Evolutionary conservation across 257 asterid species (phyloP).

Genomic region (Ilex asprella): DNA sequence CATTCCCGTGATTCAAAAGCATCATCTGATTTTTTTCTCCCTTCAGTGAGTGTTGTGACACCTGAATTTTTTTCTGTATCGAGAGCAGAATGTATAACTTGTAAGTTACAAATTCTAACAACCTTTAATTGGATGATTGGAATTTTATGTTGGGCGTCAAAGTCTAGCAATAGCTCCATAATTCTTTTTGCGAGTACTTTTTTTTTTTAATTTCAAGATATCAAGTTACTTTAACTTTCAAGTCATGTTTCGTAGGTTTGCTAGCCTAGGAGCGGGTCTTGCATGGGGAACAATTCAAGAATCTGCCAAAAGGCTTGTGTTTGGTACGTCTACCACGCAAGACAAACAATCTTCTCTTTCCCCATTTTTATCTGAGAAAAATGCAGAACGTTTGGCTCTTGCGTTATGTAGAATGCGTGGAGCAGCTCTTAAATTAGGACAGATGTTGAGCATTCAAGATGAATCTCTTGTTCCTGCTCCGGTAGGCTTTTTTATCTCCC

Average conservation of each 20-base stretch:
- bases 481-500: constrained; percentile 28
- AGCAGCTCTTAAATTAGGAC: constrained; percentile 95
- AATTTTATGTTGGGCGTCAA: too few relatives aligned
- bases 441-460: constrained; percentile 96
- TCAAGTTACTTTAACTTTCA: not conserved
- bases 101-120: too few relatives aligned
- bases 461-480: constrained; percentile 94
- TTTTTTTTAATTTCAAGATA: too few relatives aligned
- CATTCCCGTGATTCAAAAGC: too few relatives aligned
- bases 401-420: constrained; percentile 99
- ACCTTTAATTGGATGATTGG: too few relatives aligned
- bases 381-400: constrained; percentile 96
- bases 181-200: too few relatives aligned
- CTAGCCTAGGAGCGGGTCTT: constrained; percentile 96
- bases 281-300: constrained; percentile 98
- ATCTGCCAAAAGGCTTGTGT: constrained; percentile 78
- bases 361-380: constrained; percentile 71
- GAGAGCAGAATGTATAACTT: too few relatives aligned
- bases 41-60: too few relatives aligned
- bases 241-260: constrained; percentile 56
- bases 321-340: constrained; percentile 50
- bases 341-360: constrained; percentile 45
- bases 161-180: too few relatives aligned
- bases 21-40: too few relatives aligned
- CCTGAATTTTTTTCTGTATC: too few relatives aligned